A percentile compares a stretch with the other conserved stretches of the same genome.
Evolutionary conservation across 2,329 filamentous ascomycete species (phyloP).

Genomic region (Talaromyces amestolkiae): DNA sequence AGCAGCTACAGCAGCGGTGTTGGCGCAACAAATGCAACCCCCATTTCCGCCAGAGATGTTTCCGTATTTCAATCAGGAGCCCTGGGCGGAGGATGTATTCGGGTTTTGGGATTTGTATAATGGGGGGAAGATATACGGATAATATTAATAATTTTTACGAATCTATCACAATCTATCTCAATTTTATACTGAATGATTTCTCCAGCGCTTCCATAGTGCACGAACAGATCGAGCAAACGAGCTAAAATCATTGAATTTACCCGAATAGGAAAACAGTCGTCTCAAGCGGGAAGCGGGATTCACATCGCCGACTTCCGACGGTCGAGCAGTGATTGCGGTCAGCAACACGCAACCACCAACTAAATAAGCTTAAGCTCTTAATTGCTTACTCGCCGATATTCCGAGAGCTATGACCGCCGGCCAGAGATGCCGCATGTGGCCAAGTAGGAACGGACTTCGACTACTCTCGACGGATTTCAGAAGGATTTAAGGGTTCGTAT

Average conservation of each 20-base stretch:
- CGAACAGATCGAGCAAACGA: background rate
- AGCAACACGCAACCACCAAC: background rate
- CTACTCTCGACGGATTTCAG: background rate
- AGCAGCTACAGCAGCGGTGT: conserved; percentile 1
- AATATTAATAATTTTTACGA: background rate
- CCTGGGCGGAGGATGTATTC: conserved; percentile 15
- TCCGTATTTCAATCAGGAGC: conserved; percentile 16
- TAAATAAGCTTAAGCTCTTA: background rate
- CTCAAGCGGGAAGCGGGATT: background rate
- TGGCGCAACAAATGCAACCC: conserved; percentile 3
- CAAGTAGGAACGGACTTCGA: background rate
- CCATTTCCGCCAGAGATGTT: conserved; percentile 5
- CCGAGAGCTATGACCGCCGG: background rate
- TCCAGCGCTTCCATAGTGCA: too few relatives aligned
- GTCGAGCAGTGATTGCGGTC: too few relatives aligned
- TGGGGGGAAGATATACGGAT: background rate
- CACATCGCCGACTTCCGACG: background rate
- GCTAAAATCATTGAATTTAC: background rate
- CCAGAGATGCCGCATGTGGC: background rate
- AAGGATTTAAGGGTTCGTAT: background rate
- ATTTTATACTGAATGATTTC: too few relatives aligned
- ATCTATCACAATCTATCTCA: background rate
- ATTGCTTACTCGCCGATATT: background rate
- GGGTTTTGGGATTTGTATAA: conserved; percentile 16
- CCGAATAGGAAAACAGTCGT: background rate